phyloP scores from a whole-genome alignment of 148 eudicot genomes.

The Nepenthes mirabilis region DNA sequence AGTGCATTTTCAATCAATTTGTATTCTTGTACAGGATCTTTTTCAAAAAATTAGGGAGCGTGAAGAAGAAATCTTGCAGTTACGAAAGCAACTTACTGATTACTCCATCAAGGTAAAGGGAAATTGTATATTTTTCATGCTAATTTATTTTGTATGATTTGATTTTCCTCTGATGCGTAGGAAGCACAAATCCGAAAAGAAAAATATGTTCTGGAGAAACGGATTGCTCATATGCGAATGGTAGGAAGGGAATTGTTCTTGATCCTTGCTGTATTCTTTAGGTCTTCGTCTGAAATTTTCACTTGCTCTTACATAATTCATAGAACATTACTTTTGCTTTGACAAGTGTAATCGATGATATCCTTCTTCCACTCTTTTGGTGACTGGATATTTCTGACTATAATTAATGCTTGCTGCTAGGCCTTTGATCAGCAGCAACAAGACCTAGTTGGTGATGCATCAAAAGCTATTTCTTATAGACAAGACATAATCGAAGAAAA shows the following conservation, averaged over 20 bases:
- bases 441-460: constrained; percentile 78
- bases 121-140: neutral
- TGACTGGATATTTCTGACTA: neutral
- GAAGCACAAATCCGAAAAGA: constrained; percentile 75
- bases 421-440: constrained; percentile 99
- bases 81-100: constrained; percentile 63
- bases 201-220: constrained; percentile 73
- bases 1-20: neutral
- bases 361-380: neutral
- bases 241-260: constrained; percentile 21
- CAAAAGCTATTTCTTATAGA: constrained; percentile 87
- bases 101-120: constrained; percentile 57
- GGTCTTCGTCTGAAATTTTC: neutral
- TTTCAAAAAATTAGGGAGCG: constrained; percentile 49
- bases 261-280: neutral
- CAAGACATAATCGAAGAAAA: constrained; percentile 96
- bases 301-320: too few relatives aligned
- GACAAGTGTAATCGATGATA: neutral
- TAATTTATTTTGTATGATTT: constrained; percentile 2
- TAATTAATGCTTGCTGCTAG: constrained; percentile 17
- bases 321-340: neutral
- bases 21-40: constrained; percentile 25
- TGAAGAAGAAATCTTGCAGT: constrained; percentile 59
- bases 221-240: constrained; percentile 93
- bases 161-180: constrained; percentile 19